Evolutionary conservation across 1,139 yeast species (phyloP).

Genomic region (Pichia sp.): DNA sequence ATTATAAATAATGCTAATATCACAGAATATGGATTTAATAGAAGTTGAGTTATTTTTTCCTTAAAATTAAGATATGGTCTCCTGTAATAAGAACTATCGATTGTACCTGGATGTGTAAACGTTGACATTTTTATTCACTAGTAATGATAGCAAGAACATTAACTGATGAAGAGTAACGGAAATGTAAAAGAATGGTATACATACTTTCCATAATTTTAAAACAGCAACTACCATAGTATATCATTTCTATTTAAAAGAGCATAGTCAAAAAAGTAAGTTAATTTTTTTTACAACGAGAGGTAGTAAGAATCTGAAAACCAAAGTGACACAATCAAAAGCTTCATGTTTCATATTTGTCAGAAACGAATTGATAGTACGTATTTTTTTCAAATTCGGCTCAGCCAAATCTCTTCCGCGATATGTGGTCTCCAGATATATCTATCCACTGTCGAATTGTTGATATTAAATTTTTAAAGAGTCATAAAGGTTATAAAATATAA

Average conservation of each 20-base stretch:
- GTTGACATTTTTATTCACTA: background rate
- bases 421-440: too few species aligned
- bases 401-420: too few species aligned
- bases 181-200: too few species aligned
- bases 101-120: slow-evolving; percentile 11
- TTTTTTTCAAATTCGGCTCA: background rate
- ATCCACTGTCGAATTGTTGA: too few species aligned
- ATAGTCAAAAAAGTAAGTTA: too few species aligned
- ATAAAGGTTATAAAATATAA: too few species aligned
- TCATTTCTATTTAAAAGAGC: too few species aligned
- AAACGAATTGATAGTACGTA: background rate
- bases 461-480: too few species aligned
- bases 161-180: background rate
- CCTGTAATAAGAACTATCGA: slow-evolving; percentile 12
- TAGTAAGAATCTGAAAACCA: background rate
- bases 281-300: too few species aligned
- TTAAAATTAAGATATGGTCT: slow-evolving; percentile 36
- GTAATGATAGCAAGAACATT: background rate
- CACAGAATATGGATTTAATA: slow-evolving; percentile 53
- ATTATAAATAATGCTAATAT: slow-evolving; percentile 39
- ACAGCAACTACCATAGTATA: too few species aligned
- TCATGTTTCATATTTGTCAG: slow-evolving; percentile 2
- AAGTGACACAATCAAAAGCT: background rate
- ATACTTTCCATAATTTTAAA: too few species aligned
- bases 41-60: slow-evolving; percentile 51